Conservation (phyloP, 2,329 filamentous ascomycete genomes). For the Colletotrichum limetticola region DNA sequence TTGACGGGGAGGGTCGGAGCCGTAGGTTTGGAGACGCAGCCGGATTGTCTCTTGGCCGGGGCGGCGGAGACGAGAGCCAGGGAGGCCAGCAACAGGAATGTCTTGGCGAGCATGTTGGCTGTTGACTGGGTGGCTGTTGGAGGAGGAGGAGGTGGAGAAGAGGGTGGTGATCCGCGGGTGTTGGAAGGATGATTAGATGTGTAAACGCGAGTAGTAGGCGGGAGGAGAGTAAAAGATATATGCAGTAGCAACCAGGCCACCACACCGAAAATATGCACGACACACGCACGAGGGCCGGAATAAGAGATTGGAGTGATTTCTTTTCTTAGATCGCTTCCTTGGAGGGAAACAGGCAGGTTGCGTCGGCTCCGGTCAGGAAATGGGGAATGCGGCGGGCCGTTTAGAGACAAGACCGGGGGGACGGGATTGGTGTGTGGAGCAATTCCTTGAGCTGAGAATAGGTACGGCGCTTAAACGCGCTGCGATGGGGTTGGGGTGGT, state of each 20-base stretch:
- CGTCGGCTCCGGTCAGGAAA: background rate
- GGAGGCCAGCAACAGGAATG: constrained; percentile 46
- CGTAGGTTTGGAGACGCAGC: constrained; percentile 36
- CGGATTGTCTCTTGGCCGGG: constrained; percentile 37
- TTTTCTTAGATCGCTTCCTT: constrained; percentile 30
- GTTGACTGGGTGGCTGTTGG: background rate
- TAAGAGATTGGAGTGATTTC: background rate
- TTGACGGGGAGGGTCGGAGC: constrained; percentile 51
- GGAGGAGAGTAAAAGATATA: constrained; percentile 20
- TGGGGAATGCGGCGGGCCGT: constrained; percentile 24
- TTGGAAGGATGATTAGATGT: background rate
- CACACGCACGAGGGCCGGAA: background rate
- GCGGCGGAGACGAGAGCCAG: constrained; percentile 46
- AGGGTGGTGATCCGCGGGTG: constrained; percentile 9
- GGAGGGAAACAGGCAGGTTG: constrained; percentile 1
- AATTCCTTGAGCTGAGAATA: constrained; percentile 18
- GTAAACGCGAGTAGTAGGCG: background rate
- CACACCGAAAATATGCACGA: background rate
- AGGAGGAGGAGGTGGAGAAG: background rate
- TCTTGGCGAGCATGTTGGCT: constrained; percentile 42
- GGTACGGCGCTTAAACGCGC: constrained; percentile 34
- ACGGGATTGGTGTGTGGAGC: constrained; percentile 16
- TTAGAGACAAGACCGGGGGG: background rate
- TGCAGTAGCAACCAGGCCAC: constrained; percentile 24
- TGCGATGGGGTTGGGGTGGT: constrained; percentile 1